Conservation (phyloP, 768 basidiomycete species). For the Neoboletus brunneissimus region DNA sequence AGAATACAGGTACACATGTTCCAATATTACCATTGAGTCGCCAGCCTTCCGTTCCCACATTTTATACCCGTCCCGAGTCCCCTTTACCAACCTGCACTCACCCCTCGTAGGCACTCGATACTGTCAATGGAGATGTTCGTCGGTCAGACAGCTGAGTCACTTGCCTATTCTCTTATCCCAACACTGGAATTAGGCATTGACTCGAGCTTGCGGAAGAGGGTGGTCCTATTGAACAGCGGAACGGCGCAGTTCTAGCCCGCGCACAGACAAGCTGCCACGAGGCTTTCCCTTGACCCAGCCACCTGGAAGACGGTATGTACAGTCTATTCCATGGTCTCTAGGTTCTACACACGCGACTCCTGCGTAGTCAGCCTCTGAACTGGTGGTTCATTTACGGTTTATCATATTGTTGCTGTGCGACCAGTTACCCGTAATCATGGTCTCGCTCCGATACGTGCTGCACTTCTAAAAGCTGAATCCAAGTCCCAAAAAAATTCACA, state of each 20-base stretch:
- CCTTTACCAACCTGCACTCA: neutral
- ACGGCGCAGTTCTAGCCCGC: neutral
- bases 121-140: neutral
- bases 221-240: neutral
- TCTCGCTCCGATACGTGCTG: neutral
- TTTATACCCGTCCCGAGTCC: slow-evolving; percentile 1
- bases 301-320: neutral
- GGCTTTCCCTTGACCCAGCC: neutral
- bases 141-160: neutral
- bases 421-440: neutral
- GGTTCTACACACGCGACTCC: neutral
- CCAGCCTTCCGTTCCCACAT: neutral
- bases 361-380: neutral
- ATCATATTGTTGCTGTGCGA: neutral
- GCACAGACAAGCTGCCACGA: neutral
- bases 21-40: slow-evolving; percentile 9
- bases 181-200: neutral
- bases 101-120: neutral
- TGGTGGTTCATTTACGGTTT: no score
- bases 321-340: neutral
- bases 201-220: neutral
- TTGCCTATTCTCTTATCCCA: neutral
- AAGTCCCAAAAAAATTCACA: neutral
- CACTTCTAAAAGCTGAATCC: neutral
- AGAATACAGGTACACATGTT: slow-evolving; percentile 16